Conservation (phyloP, 1,139 yeast species). For the Nakaseomyces nivariensis region DNA sequence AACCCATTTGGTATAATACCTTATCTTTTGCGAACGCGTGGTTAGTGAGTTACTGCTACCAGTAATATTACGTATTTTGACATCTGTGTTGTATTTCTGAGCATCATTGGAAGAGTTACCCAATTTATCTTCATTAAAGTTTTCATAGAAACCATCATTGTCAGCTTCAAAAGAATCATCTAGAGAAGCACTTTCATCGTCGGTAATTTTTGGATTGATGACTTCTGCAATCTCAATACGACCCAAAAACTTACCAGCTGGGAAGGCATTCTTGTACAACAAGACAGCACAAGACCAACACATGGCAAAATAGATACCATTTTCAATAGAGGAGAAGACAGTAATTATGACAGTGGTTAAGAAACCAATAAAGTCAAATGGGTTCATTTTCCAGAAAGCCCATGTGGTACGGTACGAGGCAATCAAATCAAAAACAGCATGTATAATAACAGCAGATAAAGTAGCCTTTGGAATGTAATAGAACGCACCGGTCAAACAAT, state of each 20-base stretch:
- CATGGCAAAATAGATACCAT: conserved; percentile 84
- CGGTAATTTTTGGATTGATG: conserved; percentile 39
- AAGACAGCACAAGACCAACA: conserved; percentile 73
- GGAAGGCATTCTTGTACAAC: conserved; percentile 66
- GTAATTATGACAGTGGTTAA: conserved; percentile 68
- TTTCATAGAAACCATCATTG: not conserved
- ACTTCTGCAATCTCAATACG: conserved; percentile 61
- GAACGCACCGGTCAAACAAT: conserved; percentile 73
- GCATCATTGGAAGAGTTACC: not conserved
- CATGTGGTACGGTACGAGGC: conserved; percentile 64
- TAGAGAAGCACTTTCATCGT: conserved; percentile 22
- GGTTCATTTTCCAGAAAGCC: conserved; percentile 67
- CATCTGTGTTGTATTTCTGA: conserved; percentile 1
- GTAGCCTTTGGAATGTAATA: conserved; percentile 87
- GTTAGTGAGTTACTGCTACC: not conserved
- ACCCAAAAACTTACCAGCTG: conserved; percentile 78
- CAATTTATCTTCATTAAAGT: conserved; percentile 5
- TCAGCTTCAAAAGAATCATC: not conserved
- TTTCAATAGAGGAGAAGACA: conserved; percentile 73
- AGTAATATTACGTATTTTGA: not conserved
- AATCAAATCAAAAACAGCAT: conserved; percentile 86
- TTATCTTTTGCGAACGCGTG: conserved; percentile 18
- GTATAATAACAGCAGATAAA: conserved; percentile 78
- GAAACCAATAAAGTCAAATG: conserved; percentile 70
- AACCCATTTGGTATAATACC: conserved; percentile 69